Evolutionary conservation across 2,329 filamentous ascomycete species (phyloP).

Genomic region (Colletotrichum endophyticum): DNA sequence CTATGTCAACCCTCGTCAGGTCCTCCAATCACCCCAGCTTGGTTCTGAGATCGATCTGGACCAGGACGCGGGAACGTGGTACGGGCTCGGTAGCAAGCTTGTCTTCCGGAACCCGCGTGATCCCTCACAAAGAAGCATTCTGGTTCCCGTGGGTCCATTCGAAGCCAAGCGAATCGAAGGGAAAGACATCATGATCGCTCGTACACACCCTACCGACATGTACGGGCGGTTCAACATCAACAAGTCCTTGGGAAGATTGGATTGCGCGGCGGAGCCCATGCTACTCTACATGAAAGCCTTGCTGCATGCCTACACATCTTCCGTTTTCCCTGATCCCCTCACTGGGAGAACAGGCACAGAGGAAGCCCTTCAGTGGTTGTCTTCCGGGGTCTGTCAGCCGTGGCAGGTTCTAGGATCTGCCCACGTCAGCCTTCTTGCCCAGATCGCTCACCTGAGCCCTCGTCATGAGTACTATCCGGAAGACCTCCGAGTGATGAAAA

Average conservation of each 20-base stretch:
- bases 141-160: slow-evolving; percentile 54
- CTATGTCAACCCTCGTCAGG: slow-evolving; percentile 43
- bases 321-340: slow-evolving; percentile 59
- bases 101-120: slow-evolving; percentile 54
- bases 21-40: slow-evolving; percentile 55
- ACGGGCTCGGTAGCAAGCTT: slow-evolving; percentile 64
- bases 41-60: slow-evolving; percentile 55
- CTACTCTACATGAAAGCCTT: slow-evolving; percentile 62
- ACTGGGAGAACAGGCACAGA: slow-evolving; percentile 66
- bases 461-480: slow-evolving; percentile 41
- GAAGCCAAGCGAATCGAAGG: not conserved
- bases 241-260: slow-evolving; percentile 56
- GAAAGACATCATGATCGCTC: slow-evolving; percentile 24
- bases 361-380: slow-evolving; percentile 57
- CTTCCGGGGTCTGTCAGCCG: slow-evolving; percentile 54
- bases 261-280: slow-evolving; percentile 60
- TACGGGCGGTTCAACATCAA: slow-evolving; percentile 62
- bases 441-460: slow-evolving; percentile 32
- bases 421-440: not conserved
- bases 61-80: slow-evolving; percentile 65
- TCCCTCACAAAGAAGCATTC: slow-evolving; percentile 48
- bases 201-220: slow-evolving; percentile 32
- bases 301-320: slow-evolving; percentile 66
- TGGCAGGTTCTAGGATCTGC: slow-evolving; percentile 40
- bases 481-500: slow-evolving; percentile 36